These are phyloP conservation scores for Globisporangium lucens DNA, from an alignment of 352 stramenopile genomes.

Conservation along the genomic window DNA sequence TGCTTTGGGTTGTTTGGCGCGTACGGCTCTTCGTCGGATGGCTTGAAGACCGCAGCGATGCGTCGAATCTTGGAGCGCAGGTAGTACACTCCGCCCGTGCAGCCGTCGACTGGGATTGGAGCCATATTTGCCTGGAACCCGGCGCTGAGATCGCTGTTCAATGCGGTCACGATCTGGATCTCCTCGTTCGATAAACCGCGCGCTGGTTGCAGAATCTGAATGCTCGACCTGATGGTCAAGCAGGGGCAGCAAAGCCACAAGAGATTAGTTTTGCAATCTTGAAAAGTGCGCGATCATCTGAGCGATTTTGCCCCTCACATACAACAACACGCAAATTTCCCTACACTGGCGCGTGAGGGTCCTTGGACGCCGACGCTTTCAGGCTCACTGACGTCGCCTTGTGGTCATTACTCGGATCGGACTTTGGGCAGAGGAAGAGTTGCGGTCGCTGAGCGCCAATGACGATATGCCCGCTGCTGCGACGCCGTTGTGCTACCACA, in stretches of 20 bases:
- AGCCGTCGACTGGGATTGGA: conserved; percentile 51
- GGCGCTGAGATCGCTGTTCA: conserved; percentile 27
- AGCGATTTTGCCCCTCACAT: too few species aligned
- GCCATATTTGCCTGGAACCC: conserved; percentile 33
- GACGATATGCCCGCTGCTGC: conserved; percentile 16
- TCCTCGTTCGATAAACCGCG: background rate
- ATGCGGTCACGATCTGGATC: conserved; percentile 18
- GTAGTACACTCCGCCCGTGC: conserved; percentile 66
- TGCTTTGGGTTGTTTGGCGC: conserved; percentile 61
- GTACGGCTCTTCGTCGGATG: conserved; percentile 60
- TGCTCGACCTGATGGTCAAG: background rate
- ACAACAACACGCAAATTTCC: background rate
- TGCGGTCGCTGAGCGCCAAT: conserved; percentile 7
- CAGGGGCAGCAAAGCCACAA: background rate
- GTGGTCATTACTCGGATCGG: background rate
- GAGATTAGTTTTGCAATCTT: background rate
- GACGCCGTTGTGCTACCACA: background rate
- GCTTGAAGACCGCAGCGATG: conserved; percentile 63
- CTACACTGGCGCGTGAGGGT: conserved; percentile 1
- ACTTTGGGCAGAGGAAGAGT: background rate
- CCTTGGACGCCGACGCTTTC: background rate
- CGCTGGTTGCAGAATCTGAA: background rate
- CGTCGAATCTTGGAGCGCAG: conserved; percentile 38
- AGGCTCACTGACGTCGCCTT: background rate
- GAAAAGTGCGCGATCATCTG: too few species aligned